A percentile compares a stretch with the other conserved stretches of the same genome.
phyloP scores from a whole-genome alignment of 2,329 filamentous ascomycete species.

The Rhytidhysteron rufulum region DNA sequence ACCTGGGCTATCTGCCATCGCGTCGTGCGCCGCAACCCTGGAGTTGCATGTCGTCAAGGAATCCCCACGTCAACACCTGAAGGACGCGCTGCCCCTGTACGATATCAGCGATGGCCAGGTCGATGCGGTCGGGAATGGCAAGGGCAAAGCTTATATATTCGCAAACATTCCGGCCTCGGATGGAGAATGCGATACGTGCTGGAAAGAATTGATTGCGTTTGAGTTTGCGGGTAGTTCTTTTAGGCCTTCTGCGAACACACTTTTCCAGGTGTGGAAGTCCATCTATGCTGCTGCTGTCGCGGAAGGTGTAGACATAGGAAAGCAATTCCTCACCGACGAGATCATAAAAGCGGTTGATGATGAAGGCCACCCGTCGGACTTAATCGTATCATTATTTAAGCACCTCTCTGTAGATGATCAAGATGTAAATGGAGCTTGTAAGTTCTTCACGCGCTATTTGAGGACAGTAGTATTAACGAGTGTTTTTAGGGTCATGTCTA shows the following conservation, averaged over 20 bases:
- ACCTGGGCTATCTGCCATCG: constrained; percentile 39
- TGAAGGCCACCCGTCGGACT: constrained; percentile 34
- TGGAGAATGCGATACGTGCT: constrained; percentile 48
- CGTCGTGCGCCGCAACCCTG: constrained; percentile 42
- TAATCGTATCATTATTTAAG: constrained; percentile 36
- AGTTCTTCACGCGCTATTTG: too few species aligned
- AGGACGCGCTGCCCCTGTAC: constrained; percentile 37
- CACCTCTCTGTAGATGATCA: constrained; percentile 26
- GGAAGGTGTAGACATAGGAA: constrained; percentile 38
- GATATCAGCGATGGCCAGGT: constrained; percentile 25
- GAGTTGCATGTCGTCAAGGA: constrained; percentile 36
- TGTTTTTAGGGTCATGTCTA: constrained; percentile 27
- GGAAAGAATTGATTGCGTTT: constrained; percentile 52
- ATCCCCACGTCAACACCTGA: constrained; percentile 34
- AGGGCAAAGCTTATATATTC: constrained; percentile 40
- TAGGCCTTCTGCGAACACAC: constrained; percentile 46
- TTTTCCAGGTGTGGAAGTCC: constrained; percentile 47
- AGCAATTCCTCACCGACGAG: constrained; percentile 32
- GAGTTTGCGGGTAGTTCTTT: constrained; percentile 40
- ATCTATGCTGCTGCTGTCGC: constrained; percentile 40
- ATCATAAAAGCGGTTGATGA: constrained; percentile 29
- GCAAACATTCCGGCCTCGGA: constrained; percentile 51
- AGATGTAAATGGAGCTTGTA: constrained; percentile 16
- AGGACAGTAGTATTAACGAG: too few species aligned
- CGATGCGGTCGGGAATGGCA: constrained; percentile 23